These are phyloP conservation scores for Aphanomyces stellatus DNA, from an alignment of 352 stramenopile genomes.

Conservation along the genomic window DNA sequence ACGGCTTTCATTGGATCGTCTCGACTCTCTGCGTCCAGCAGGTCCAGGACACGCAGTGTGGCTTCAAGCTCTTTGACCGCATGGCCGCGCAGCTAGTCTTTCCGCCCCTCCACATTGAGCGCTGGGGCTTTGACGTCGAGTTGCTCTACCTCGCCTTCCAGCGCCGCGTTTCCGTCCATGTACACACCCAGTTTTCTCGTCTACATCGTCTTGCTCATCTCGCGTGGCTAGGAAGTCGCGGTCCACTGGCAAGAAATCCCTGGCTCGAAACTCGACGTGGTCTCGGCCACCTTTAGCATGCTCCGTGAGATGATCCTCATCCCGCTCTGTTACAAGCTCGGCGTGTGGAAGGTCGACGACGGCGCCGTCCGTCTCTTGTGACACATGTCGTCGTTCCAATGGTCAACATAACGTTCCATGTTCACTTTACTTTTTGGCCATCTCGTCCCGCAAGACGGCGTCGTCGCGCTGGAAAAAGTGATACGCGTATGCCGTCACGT, in stretches of 20 bases:
- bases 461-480: conserved; percentile 41
- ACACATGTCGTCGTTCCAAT: neutral
- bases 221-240: conserved; percentile 64
- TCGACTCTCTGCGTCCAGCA: conserved; percentile 74
- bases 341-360: conserved; percentile 74
- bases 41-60: conserved; percentile 91
- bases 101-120: conserved; percentile 87
- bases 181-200: neutral
- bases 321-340: conserved; percentile 82
- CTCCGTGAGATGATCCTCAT: conserved; percentile 89
- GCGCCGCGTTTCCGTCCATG: conserved; percentile 22
- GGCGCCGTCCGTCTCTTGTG: conserved; percentile 49
- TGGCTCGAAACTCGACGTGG: conserved; percentile 85
- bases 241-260: conserved; percentile 89
- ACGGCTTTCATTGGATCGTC: conserved; percentile 89
- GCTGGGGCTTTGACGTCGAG: conserved; percentile 94
- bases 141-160: conserved; percentile 77
- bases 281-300: conserved; percentile 86
- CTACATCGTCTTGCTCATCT: conserved; percentile 3
- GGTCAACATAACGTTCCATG: neutral
- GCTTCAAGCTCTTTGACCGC: conserved; percentile 92
- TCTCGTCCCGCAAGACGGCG: conserved; percentile 23
- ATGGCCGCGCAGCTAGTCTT: conserved; percentile 77
- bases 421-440: neutral
- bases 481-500: conserved; percentile 45